Base-by-base conservation (phyloP, 805 yeast species). In the Myxozyma udenii region DNA sequence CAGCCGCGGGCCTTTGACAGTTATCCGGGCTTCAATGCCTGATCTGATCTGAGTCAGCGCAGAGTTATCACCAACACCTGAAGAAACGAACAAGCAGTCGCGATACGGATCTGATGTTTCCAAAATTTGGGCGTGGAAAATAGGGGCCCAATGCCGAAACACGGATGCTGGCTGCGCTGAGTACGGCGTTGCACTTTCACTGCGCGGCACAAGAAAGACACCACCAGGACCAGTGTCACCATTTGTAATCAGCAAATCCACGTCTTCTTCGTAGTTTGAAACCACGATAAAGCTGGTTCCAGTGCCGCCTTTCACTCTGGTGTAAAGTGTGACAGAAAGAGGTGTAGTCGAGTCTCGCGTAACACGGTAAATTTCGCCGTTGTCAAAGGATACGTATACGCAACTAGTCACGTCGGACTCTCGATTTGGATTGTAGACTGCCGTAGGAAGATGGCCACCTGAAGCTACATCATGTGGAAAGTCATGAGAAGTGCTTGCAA, bases 141-240 rank as follows among this genome's bases (percentile, higher is more conserved):
- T 14, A 6, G 59, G 56, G 3, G 51, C 59, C 52, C 50, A 53
- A 24, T 48, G 46, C 6, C 16, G 16, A 43, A 47, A 47, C 26
- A 9, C 14, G 25, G 32, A 19, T 6, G n/a, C 18, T 18, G 44
- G 12, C 11, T 22, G 23, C 44, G n/a, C 6, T 21, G 41, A 21
- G 16, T 11, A 21, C 44, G 4, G 16, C 11, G 18, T 7, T 14
- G 5, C 35, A 16, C 5, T n/a, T 24, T 11, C 22, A 41, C 44
- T 11, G 4, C 28, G 9, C 14, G 11, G 18, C 11, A 21, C 4
- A 9, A n/a, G 23, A 42, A 24, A 55, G 6, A 40, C 37, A 3
- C 59, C 59, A 6, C 59, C 59, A 1, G 48, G n/a, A 3, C 16
- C 19, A 21, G 47, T 14, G 37, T 45, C 53, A 2, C 58, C 58